Conservation (phyloP, 768 basidiomycete genomes). For the Macrolepiota albuminosa region DNA sequence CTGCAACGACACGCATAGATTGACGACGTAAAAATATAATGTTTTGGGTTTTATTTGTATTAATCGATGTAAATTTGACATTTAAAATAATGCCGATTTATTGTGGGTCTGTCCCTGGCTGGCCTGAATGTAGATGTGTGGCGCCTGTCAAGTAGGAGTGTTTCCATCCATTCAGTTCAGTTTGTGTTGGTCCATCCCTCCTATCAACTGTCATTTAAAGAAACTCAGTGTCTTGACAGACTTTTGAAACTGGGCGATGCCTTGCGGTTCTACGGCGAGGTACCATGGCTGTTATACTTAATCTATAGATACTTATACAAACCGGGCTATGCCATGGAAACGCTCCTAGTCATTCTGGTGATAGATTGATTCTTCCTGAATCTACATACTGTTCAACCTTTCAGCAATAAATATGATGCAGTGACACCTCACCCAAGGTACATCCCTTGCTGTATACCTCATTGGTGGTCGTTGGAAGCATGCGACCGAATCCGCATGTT, state of each 20-base stretch:
- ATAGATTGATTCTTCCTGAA: conserved; percentile 51
- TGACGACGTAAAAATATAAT: not conserved
- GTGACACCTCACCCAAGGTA: conserved; percentile 67
- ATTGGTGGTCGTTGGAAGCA: conserved; percentile 79
- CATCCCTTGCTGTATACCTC: conserved; percentile 61
- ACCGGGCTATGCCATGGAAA: not conserved
- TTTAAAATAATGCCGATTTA: not conserved
- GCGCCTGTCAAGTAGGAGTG: not conserved
- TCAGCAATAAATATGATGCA: not conserved
- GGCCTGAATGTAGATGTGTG: not conserved
- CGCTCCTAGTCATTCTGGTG: conserved; percentile 23
- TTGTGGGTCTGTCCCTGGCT: not conserved
- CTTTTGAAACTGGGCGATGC: not conserved
- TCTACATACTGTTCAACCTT: conserved; percentile 28
- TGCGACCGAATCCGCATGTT: conserved; percentile 53
- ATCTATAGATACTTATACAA: not conserved
- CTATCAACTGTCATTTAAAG: not conserved
- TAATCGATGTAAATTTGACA: not conserved
- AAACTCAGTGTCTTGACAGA: not conserved
- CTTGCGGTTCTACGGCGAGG: not conserved
- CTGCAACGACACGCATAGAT: not conserved
- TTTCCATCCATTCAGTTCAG: not conserved
- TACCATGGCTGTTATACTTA: not conserved
- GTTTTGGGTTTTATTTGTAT: not conserved
- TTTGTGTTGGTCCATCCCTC: not conserved